Evolutionary conservation across 805 yeast genomes (phyloP), one percentile per base, ranked within the genome.

Genomic region (Wickerhamiella azyma): DNA sequence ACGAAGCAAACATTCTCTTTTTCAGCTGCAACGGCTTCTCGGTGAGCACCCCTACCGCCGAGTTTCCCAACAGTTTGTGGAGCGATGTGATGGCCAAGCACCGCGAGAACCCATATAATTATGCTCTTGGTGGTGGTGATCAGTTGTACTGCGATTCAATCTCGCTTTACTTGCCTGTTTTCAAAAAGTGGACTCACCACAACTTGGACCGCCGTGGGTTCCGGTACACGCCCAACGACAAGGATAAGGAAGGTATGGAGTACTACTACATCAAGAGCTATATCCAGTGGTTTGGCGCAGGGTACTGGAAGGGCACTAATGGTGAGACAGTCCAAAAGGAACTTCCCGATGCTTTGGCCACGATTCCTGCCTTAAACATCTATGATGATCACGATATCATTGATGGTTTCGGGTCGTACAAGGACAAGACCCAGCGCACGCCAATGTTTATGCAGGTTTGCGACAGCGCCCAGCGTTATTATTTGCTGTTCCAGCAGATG

Each of bases 81-180:
- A 70, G 67, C 35, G 96, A 92, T 58, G 94, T 89, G 2, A 55
- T 88, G 54, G 67, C 71, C 24, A 75, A 76, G 49, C 96, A 89
- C 58, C 61, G 66, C 14, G 66, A 70, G 35, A 75, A 74, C 35
- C 74, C 70, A 37, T 85, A 85, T 63, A 96, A 89, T 61, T 96
- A 85, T 4, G 88, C 89, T 94, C 67, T 92, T 26, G 97, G 97
- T 26, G 97, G 97, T 44, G 98, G 98, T 28, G 98, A 89, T 64
- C 98, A 89, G 65, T 72, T 89, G 43, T 89, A 89, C 61, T 77
- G 88, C 44, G 98, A 89, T 63, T 70, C 85, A 1, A 77, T 89
- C 53, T 82, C 81, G 60, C 52, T 70, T 17, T 68, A 74, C 17
- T 75, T 56, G 36, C 58, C 59, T 1, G 41, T 59, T 7, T 52